phyloP scores from a whole-genome alignment of 805 yeast species.

The Kodamaea kaohsiungensis region DNA sequence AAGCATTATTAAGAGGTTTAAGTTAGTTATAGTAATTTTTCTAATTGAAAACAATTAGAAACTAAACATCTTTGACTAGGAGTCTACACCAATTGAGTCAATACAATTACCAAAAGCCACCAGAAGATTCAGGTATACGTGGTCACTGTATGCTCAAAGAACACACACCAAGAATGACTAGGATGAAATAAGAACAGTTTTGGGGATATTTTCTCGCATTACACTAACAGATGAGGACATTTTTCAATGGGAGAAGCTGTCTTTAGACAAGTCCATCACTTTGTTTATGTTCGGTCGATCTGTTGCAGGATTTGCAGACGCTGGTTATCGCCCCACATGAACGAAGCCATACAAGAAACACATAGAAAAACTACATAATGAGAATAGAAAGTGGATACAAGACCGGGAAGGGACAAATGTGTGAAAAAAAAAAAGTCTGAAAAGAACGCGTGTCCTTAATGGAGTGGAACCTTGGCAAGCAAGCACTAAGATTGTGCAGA shows the following conservation, averaged over 20 bases:
- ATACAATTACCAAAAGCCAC: background rate
- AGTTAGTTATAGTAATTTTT: background rate
- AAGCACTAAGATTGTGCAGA: background rate
- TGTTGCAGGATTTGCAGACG: background rate
- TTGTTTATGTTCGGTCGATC: background rate
- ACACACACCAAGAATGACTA: background rate
- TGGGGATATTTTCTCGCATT: background rate
- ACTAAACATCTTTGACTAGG: background rate
- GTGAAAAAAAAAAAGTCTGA: background rate
- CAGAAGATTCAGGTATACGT: background rate
- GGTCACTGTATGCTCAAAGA: background rate
- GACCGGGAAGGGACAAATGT: background rate
- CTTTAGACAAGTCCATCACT: background rate
- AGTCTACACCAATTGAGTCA: background rate
- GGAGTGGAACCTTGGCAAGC: background rate
- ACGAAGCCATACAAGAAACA: background rate
- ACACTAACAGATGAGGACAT: too few species aligned
- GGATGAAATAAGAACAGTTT: background rate
- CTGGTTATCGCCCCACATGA: background rate
- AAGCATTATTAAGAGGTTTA: background rate
- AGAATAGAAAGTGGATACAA: background rate
- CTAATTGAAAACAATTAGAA: too few species aligned
- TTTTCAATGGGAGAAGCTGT: background rate
- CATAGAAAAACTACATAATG: background rate
- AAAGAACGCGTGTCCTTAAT: background rate